Base-by-base conservation (phyloP, 2,329 filamentous ascomycete species). In the Fusarium illudens region DNA sequence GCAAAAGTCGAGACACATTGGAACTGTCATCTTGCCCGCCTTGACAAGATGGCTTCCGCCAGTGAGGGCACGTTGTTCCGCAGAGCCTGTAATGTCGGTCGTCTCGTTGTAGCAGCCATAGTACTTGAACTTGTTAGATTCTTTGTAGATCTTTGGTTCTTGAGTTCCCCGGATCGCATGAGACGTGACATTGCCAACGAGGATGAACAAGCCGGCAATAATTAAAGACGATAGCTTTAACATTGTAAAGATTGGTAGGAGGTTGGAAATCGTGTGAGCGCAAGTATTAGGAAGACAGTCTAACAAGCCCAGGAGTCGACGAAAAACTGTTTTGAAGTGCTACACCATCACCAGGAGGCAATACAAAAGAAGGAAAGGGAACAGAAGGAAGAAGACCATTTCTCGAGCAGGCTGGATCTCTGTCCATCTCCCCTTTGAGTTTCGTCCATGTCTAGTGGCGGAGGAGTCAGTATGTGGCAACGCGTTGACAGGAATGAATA, bases 31-130 rank as follows among this genome's bases (percentile, higher is more conserved):
- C 64, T 77, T 76, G 56, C 80, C 83, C 10, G 78, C 72, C 15
- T 73, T 66, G 37, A 82, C 79, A 59, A 80, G 74, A 65, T 79
- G 79, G 48, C 72, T 73, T 48, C 83, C 82, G 46, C 78, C 81
- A 19, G 76, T 68, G 5, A 89, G 78, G 15, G 86, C 84, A 80
- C 84, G 70, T 80, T 81, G 50, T 62, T 73, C 48, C 27, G 78
- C 78, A 5, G 84, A 80, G 62, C 77, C 75, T 13, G 75, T 63
- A 13, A 84, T 71, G 36, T 78, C 77, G n/a, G 80, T 82, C 3
- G 86, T 87, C 73, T 89, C 87, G 69, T 87, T 86, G 78, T 78
- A 88, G 78, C 87, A 89, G 58, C 87, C 87, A n/a, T 76, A 73
- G 75, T 88, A 88, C 15, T 57, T 65, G 77, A 87, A 88, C 44